These are phyloP conservation scores for Termitomyces bulborhizus DNA, from an alignment of 768 basidiomycete species.

Conservation along the genomic window DNA sequence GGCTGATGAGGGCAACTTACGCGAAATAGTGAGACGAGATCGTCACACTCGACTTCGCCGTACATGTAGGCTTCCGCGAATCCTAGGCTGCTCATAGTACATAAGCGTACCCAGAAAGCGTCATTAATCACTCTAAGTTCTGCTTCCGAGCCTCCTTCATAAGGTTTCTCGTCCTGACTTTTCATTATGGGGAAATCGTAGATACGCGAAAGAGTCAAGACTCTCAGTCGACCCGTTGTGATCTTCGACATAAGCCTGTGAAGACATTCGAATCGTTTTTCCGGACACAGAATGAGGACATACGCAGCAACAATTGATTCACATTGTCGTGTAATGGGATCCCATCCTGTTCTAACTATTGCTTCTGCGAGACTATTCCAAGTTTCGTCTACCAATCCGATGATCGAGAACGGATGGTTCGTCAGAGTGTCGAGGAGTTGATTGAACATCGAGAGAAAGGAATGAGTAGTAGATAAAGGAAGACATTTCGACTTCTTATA, in stretches of 20 bases:
- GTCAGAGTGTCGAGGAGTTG: not conserved
- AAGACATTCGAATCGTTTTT: not conserved
- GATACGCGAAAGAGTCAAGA: not conserved
- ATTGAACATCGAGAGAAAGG: not conserved
- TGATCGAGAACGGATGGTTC: not conserved
- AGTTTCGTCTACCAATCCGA: not conserved
- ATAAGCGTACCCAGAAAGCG: slow-evolving; percentile 54
- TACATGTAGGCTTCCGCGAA: slow-evolving; percentile 79
- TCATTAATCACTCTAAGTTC: slow-evolving; percentile 30
- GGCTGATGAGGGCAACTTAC: slow-evolving; percentile 36
- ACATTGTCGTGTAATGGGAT: not conserved
- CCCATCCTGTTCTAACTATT: not conserved
- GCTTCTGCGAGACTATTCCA: not conserved
- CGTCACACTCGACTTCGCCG: slow-evolving; percentile 64
- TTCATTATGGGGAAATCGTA: not conserved
- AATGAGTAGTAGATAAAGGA: not conserved
- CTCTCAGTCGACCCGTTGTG: not conserved
- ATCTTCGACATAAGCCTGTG: not conserved
- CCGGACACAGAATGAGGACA: not conserved
- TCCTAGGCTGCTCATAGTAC: slow-evolving; percentile 59
- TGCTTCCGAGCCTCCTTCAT: not conserved
- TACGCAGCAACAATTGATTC: not conserved
- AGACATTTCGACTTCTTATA: not conserved
- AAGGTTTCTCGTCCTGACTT: not conserved
- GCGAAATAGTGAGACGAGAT: slow-evolving; percentile 59